Conservation (phyloP, 306 rosid species). For the Potentilla sterilis region DNA sequence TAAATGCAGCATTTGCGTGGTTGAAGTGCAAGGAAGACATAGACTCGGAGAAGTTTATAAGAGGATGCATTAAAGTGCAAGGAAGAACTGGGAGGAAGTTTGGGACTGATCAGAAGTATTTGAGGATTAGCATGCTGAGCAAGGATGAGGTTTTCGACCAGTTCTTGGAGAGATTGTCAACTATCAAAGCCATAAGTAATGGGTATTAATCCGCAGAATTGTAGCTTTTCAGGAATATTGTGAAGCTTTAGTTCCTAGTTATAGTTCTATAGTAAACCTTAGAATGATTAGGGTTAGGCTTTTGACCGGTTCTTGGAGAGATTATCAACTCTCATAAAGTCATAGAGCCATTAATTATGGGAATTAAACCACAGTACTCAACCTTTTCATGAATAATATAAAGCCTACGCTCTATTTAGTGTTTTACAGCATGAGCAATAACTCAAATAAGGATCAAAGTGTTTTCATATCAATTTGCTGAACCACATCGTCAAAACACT, state of each 20-base stretch:
- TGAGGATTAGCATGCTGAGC: conserved; percentile 55
- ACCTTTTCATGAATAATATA: neutral
- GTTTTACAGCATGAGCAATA: no score
- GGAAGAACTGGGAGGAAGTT: conserved; percentile 59
- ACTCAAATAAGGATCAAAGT: no score
- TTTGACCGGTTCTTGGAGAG: neutral
- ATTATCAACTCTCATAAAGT: neutral
- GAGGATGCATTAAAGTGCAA: conserved; percentile 33
- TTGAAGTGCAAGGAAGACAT: conserved; percentile 51
- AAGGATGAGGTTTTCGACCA: conserved; percentile 42
- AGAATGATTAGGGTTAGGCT: neutral
- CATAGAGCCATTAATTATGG: neutral
- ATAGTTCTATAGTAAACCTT: neutral
- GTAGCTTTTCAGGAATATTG: neutral
- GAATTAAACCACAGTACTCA: neutral
- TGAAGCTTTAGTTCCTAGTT: neutral
- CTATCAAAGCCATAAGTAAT: conserved; percentile 22
- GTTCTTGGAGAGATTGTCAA: conserved; percentile 44
- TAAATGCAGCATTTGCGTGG: conserved; percentile 65
- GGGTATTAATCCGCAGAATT: neutral
- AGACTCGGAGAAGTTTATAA: conserved; percentile 40
- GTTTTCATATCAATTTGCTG: no score
- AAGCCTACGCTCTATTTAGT: neutral
- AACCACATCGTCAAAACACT: no score
- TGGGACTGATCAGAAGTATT: conserved; percentile 46